phyloP scores from a whole-genome alignment of 179 eudicot species.

The Sideroxylon spinosum region DNA sequence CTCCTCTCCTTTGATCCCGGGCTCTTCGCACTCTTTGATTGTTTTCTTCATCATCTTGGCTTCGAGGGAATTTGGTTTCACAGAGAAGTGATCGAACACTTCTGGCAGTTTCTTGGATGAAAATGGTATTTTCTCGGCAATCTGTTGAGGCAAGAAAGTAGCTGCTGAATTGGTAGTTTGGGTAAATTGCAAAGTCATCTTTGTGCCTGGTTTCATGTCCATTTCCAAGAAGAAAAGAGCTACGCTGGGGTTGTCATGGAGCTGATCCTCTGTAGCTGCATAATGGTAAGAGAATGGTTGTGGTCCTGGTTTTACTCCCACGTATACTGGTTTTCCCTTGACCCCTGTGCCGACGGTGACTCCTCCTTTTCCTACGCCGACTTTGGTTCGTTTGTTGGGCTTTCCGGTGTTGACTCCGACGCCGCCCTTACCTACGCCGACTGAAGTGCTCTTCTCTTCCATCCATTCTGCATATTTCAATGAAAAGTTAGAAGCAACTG shows the following conservation, averaged over 20 bases:
- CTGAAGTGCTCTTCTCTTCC: slow-evolving; percentile 47
- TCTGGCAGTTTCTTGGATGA: slow-evolving; percentile 44
- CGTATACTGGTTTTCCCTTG: slow-evolving; percentile 20
- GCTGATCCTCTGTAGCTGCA: slow-evolving; percentile 56
- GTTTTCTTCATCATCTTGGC: slow-evolving; percentile 51
- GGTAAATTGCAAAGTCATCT: slow-evolving; percentile 55
- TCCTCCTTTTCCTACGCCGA: slow-evolving; percentile 41
- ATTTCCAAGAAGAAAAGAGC: slow-evolving; percentile 68
- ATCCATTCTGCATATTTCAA: slow-evolving; percentile 12
- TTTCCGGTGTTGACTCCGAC: slow-evolving; percentile 33
- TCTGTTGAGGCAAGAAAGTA: slow-evolving; percentile 49
- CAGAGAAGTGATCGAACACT: slow-evolving; percentile 30
- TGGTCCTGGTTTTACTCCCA: slow-evolving; percentile 7
- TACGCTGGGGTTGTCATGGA: slow-evolving; percentile 48
- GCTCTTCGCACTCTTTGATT: slow-evolving; percentile 51
- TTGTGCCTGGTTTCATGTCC: slow-evolving; percentile 44
- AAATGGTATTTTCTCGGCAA: slow-evolving; percentile 59
- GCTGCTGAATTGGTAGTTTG: slow-evolving; percentile 28
- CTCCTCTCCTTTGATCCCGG: slow-evolving; percentile 47
- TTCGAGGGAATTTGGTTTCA: slow-evolving; percentile 43
- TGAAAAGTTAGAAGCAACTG: background rate
- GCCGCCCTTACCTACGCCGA: slow-evolving; percentile 32
- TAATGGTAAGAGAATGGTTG: slow-evolving; percentile 4
- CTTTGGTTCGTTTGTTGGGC: slow-evolving; percentile 36
- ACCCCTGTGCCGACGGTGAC: slow-evolving; percentile 16